phyloP scores from a whole-genome alignment of 345 rosid genomes.

The Euphorbia peplus region DNA sequence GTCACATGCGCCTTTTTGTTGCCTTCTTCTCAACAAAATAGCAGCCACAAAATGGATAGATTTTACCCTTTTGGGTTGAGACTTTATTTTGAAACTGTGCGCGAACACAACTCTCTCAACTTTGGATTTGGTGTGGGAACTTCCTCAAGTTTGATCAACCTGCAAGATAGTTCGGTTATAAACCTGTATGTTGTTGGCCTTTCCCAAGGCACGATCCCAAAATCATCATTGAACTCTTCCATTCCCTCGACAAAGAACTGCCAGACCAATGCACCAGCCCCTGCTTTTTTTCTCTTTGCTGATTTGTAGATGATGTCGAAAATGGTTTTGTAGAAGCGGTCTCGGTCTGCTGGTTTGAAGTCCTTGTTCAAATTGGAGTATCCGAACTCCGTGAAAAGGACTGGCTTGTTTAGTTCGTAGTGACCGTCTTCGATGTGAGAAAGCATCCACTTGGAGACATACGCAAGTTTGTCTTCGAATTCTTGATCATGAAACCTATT shows the following conservation, averaged over 20 bases:
- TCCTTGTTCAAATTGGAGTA: slow-evolving; percentile 70
- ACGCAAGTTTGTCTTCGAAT: slow-evolving; percentile 63
- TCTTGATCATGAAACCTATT: slow-evolving; percentile 59
- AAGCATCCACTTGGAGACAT: slow-evolving; percentile 69
- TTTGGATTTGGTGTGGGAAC: slow-evolving; percentile 27
- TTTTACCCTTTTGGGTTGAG: neutral
- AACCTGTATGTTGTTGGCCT: slow-evolving; percentile 52
- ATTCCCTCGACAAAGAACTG: slow-evolving; percentile 75
- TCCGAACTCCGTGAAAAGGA: slow-evolving; percentile 84
- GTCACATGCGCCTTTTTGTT: slow-evolving; percentile 1
- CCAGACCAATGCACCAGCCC: slow-evolving; percentile 85
- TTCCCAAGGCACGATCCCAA: slow-evolving; percentile 80
- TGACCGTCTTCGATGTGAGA: slow-evolving; percentile 93
- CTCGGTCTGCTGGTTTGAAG: slow-evolving; percentile 58
- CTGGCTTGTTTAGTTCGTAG: slow-evolving; percentile 68
- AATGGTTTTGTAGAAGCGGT: slow-evolving; percentile 50
- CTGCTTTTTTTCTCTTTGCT: slow-evolving; percentile 64
- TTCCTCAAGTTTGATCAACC: slow-evolving; percentile 49
- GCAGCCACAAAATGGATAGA: neutral
- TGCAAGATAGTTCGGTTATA: slow-evolving; percentile 63
- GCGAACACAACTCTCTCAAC: slow-evolving; percentile 46
- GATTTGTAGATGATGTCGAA: slow-evolving; percentile 60
- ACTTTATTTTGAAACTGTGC: slow-evolving; percentile 23
- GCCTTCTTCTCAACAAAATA: neutral
- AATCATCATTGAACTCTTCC: slow-evolving; percentile 82